Evolutionary conservation across 1,284 basidiomycete genomes (phyloP), one percentile per base, ranked within the genome.

Genomic region (Coniophora puteana): DNA sequence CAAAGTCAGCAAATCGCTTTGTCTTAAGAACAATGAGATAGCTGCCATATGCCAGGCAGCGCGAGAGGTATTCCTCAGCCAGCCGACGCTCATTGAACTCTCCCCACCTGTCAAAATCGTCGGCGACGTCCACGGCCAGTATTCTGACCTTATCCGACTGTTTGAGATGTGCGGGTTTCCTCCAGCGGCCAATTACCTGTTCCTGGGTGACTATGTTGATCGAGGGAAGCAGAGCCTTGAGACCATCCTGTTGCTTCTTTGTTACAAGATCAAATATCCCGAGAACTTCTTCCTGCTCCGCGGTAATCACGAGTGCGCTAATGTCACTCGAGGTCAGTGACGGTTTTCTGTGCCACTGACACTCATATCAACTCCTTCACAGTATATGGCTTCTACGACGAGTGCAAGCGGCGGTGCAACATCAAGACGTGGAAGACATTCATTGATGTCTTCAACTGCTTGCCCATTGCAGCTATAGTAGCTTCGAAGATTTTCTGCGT

Each of bases 341-440:
- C 45, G 30, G 32, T 38, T 42, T 24, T 27, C 26, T 44, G 38
- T 40, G 39, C 22, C 10, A 42, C 26, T 30, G 24, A 17, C 31
- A 28, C 35, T 37, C 45, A 52, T 60, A 55, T 46, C 46, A 50
- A 40, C 46, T 41, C 25, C 41, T 14, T 17, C 27, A 26, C 27
- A 93, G 95, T 99, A 21, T 99, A 99, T 61, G 95, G 95, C 29
- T 99, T 99, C 70, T 99, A 99, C 67, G 95, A 99, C 70, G 95
- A 99, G 71, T 99, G 96, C 78, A 99, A 99, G 72, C 85, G 96
- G 58, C 82, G 96, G 53, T 95, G 93, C 74, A 98, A 97, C 66
- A 95, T 99, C 78, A 99, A 99, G 74, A 94, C 93, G 28, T 99
- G 96, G 96, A 99, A 98, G 72, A 94, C 93, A 11, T 99, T 99